These are phyloP conservation scores for Selaginella moellendorffii DNA, from an alignment of 75 land plant species.

Conservation along the genomic window DNA sequence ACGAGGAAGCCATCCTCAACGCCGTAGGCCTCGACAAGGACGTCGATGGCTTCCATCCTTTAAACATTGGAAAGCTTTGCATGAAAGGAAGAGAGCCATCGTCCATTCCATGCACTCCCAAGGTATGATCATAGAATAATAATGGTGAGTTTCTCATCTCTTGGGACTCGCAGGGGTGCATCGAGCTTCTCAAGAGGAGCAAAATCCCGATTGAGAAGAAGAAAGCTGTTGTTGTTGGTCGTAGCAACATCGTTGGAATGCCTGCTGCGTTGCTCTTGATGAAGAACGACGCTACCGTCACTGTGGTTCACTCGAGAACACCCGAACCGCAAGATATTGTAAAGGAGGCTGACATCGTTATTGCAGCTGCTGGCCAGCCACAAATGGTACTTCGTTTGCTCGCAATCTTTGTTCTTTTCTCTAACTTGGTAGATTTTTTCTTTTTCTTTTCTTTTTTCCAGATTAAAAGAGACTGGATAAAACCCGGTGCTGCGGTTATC, in stretches of 20 bases:
- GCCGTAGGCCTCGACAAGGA: constrained; percentile 76
- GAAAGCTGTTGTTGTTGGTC: constrained; percentile 74
- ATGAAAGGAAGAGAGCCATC: constrained; percentile 87
- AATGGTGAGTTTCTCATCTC: too few relatives aligned
- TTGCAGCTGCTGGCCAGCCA: constrained; percentile 83
- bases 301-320: constrained; percentile 64
- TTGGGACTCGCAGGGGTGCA: too few relatives aligned
- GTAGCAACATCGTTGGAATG: constrained; percentile 80
- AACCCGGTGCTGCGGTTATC: constrained; percentile 64
- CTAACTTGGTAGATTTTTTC: too few relatives aligned
- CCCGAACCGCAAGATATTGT: constrained; percentile 44
- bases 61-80: constrained; percentile 74
- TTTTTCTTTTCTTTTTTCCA: too few relatives aligned
- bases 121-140: too few relatives aligned
- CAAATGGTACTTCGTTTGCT: too few relatives aligned
- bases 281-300: constrained; percentile 80
- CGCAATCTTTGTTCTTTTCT: too few relatives aligned
- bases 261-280: constrained; percentile 62
- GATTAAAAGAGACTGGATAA: constrained; percentile 79
- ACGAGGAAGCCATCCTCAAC: constrained; percentile 61
- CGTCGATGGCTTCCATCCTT: constrained; percentile 89
- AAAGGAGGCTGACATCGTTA: constrained; percentile 66
- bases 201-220: constrained; percentile 46
- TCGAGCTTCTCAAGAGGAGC: constrained; percentile 52
- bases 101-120: constrained; percentile 76